Evolutionary conservation across 257 asterid genomes (phyloP).

Genomic region (Cinchona pubescens): DNA sequence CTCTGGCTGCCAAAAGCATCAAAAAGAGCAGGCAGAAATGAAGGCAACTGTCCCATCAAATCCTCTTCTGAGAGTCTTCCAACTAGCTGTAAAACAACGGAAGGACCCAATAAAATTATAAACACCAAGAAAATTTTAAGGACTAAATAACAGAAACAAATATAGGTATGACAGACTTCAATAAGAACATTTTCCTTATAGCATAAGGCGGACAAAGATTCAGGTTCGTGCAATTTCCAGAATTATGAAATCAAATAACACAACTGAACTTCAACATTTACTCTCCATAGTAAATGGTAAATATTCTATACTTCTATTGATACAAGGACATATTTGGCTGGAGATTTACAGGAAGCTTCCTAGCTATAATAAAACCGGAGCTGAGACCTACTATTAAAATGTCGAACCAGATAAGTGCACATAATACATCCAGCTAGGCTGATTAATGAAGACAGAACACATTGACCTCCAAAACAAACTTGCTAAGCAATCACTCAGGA

Average conservation of each 20-base stretch:
- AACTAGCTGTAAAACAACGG: slow-evolving; percentile 62
- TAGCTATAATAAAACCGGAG: not conserved
- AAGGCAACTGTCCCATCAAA: slow-evolving; percentile 73
- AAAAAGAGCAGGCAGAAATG: slow-evolving; percentile 92
- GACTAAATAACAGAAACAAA: not conserved
- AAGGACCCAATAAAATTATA: slow-evolving; percentile 10
- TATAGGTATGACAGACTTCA: not conserved
- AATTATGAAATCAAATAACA: not conserved
- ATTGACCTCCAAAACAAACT: not conserved
- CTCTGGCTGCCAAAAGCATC: slow-evolving; percentile 98
- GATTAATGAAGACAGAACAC: not conserved
- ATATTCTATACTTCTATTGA: not conserved
- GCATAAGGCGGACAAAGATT: not conserved
- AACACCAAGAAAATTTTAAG: slow-evolving; percentile 8
- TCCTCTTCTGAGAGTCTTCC: slow-evolving; percentile 94
- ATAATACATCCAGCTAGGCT: not conserved
- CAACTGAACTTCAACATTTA: not conserved
- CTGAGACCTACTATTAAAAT: not conserved
- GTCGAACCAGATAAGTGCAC: not conserved
- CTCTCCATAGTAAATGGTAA: not conserved
- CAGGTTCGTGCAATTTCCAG: not conserved
- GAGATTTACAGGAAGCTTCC: no score
- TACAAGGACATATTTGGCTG: not conserved
- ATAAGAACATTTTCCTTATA: not conserved
- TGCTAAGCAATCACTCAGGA: not conserved